Base-by-base conservation (phyloP, 306 rosid genomes). In the Oxytropis ochrocephala region DNA sequence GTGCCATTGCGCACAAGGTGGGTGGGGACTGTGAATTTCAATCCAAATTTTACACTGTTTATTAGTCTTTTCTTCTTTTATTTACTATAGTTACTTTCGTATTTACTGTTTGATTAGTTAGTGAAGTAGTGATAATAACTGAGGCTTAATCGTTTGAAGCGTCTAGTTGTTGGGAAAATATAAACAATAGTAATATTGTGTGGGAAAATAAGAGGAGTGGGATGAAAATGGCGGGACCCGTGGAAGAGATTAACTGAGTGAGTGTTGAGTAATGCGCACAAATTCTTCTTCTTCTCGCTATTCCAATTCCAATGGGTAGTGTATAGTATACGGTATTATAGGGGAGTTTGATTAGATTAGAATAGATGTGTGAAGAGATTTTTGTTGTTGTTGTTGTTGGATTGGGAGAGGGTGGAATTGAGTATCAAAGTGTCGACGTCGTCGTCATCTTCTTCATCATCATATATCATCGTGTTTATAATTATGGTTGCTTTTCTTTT, bases 181-280 rank as follows among this genome's bases (percentile, higher is more conserved):
- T 7, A 8, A 38, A n/a, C n/a, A 6, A 33, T 5, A 33, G 4
- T 32, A 32, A 3, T 24, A 8, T 38, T 38, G 44, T 35, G 29
- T 39, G 50, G 67, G 30, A 61, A n/a, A n/a, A 58, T 58, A 58
- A 56, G n/a, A 17, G 64, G 46, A 32, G 3, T 32, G 65, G 4
- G 9, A 13, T 63, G 74, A 76, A 60, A 62, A 55, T 78, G 83
- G 85, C 64, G 80, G 85, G 81, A 21, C 71, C 84, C 10, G 60
- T 33, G 38, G 59, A 39, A 36, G 32, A 12, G 14, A 50, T 57
- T 48, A 49, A 59, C 48, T 30, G 70, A 8, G 70, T 64, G 73
- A 4, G 16, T 27, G 50, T 6, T 56, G 61, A 43, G 53, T 14
- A 70, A 67, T 12, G 68, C 11, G 64, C 8, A 47, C 81, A 77